These are phyloP conservation scores for Cutaneotrichosporon dermatis DNA, from an alignment of 1,284 basidiomycete species.

Conservation along the genomic window DNA sequence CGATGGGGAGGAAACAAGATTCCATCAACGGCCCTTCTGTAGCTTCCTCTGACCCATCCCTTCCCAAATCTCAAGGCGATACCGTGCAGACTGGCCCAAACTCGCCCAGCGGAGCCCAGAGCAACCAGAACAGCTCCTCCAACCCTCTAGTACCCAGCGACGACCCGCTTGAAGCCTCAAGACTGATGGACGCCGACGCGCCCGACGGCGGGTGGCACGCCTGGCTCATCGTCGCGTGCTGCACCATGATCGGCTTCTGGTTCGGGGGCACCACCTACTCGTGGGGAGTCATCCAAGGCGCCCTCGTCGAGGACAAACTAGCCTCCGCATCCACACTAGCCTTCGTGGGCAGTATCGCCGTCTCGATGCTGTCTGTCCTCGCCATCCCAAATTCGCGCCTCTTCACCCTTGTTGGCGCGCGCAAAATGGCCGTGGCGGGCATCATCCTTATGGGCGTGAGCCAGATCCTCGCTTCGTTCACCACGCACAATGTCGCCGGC, in stretches of 20 bases:
- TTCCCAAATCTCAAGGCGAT: too few species aligned
- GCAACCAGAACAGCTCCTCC: too few species aligned
- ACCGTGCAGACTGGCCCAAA: too few species aligned
- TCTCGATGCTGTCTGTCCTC: constrained; percentile 30
- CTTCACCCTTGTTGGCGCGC: constrained; percentile 31
- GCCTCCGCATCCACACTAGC: constrained; percentile 38
- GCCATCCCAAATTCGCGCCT: constrained; percentile 37
- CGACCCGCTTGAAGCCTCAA: constrained; percentile 1
- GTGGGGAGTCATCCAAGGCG: constrained; percentile 41
- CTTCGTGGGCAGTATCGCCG: constrained; percentile 38
- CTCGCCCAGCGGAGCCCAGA: too few species aligned
- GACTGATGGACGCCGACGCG: constrained; percentile 3
- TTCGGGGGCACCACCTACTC: constrained; percentile 38
- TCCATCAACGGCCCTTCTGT: too few species aligned
- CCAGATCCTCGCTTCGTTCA: constrained; percentile 32
- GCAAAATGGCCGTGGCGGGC: constrained; percentile 27
- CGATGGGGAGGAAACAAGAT: too few species aligned
- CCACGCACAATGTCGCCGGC: constrained; percentile 24
- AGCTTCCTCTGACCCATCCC: too few species aligned
- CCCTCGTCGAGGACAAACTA: constrained; percentile 31
- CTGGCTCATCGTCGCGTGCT: constrained; percentile 6
- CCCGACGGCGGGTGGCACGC: constrained; percentile 14
- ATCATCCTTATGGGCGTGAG: constrained; percentile 26
- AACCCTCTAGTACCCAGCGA: too few species aligned
- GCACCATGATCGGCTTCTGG: constrained; percentile 11